Conservation (phyloP, 257 asterid genomes). For the Plantago elongata region DNA sequence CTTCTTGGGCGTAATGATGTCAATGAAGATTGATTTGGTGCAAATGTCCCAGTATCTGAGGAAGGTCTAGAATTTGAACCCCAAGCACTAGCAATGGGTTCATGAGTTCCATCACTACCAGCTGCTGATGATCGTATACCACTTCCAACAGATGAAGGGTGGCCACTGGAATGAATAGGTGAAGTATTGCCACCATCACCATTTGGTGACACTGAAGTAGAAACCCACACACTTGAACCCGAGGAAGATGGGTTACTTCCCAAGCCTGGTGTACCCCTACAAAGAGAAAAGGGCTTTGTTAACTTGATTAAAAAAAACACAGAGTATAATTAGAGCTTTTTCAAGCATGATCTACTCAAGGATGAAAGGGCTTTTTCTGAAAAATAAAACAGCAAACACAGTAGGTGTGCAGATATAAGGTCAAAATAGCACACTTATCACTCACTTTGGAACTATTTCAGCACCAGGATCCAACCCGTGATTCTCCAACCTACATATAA, state of each 20-base stretch:
- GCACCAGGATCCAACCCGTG: constrained; percentile 92
- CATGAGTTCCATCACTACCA: constrained; percentile 75
- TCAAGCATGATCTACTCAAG: too few relatives aligned
- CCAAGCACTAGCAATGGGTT: constrained; percentile 64
- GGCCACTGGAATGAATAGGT: constrained; percentile 64
- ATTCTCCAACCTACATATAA: constrained; percentile 76
- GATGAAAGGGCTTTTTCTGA: too few relatives aligned
- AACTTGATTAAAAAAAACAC: constrained; percentile 19
- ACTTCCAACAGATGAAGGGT: constrained; percentile 95
- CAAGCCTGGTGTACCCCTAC: constrained; percentile 90
- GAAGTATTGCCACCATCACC: constrained; percentile 74
- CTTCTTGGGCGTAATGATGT: constrained; percentile 76
- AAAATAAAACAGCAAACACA: too few relatives aligned
- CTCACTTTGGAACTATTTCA: constrained; percentile 98
- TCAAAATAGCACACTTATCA: constrained; percentile 19
- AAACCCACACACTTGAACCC: constrained; percentile 77
- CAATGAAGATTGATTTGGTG: constrained; percentile 68
- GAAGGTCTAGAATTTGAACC: constrained; percentile 87
- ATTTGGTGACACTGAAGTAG: constrained; percentile 65
- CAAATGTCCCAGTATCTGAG: constrained; percentile 80
- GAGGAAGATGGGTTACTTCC: constrained; percentile 83
- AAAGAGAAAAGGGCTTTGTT: constrained; percentile 24
- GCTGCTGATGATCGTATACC: constrained; percentile 91
- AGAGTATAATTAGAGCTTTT: background rate
- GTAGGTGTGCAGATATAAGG: background rate